phyloP scores from a whole-genome alignment of 805 yeast genomes.

The Helenozyma baotianmanensis region DNA sequence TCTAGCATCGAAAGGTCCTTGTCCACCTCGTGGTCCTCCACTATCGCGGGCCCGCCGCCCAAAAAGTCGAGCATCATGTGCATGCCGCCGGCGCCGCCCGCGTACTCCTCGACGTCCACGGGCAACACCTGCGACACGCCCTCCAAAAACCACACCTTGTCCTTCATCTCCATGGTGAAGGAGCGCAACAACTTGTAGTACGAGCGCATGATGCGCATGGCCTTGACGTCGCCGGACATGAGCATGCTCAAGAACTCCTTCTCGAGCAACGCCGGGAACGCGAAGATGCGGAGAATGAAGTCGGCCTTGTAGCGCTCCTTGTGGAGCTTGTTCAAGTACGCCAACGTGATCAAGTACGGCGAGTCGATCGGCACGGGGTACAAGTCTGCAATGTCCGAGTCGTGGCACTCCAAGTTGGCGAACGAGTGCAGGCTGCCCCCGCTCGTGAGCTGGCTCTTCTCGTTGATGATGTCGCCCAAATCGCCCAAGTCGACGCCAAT shows the following conservation, averaged over 20 bases:
- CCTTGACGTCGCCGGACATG: slow-evolving; percentile 79
- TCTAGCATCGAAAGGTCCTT: slow-evolving; percentile 39
- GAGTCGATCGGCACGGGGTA: slow-evolving; percentile 82
- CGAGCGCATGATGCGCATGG: slow-evolving; percentile 87
- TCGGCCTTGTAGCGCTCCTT: slow-evolving; percentile 80
- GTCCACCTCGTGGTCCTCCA: slow-evolving; percentile 34
- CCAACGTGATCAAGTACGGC: slow-evolving; percentile 83
- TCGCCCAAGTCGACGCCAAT: slow-evolving; percentile 89
- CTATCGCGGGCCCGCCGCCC: slow-evolving; percentile 57
- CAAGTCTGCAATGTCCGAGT: slow-evolving; percentile 75
- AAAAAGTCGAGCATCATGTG: slow-evolving; percentile 86
- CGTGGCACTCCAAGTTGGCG: slow-evolving; percentile 75
- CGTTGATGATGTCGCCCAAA: slow-evolving; percentile 65
- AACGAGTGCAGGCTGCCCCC: slow-evolving; percentile 25
- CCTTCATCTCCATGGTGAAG: slow-evolving; percentile 82
- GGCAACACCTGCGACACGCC: slow-evolving; percentile 80
- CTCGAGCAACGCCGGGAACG: slow-evolving; percentile 89
- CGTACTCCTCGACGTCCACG: slow-evolving; percentile 84
- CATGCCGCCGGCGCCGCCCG: slow-evolving; percentile 85
- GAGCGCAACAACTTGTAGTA: slow-evolving; percentile 78
- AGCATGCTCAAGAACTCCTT: slow-evolving; percentile 70
- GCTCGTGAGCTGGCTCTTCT: slow-evolving; percentile 24
- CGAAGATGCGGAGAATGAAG: slow-evolving; percentile 80
- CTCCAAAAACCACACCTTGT: slow-evolving; percentile 88
- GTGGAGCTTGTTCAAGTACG: slow-evolving; percentile 78